These are phyloP conservation scores for Peziza echinospora DNA, from an alignment of 495 filamentous ascomycete genomes.

Conservation along the genomic window DNA sequence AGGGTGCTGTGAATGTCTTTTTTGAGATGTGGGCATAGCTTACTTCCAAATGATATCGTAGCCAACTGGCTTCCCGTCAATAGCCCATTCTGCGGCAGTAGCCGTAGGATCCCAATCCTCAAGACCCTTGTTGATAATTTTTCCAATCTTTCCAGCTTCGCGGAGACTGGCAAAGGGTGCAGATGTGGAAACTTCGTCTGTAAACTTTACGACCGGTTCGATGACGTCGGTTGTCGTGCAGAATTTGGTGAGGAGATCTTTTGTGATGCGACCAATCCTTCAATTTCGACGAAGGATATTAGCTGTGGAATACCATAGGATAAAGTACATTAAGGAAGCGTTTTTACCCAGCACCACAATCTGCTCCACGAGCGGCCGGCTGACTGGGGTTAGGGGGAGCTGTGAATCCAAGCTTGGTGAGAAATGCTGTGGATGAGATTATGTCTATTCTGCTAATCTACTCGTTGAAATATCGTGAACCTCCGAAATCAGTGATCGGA, in stretches of 20 bases:
- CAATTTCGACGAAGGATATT: not conserved
- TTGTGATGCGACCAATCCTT: slow-evolving; percentile 34
- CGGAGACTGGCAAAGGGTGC: slow-evolving; percentile 17
- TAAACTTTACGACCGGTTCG: slow-evolving; percentile 37
- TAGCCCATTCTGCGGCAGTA: no score
- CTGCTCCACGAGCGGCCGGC: slow-evolving; percentile 19
- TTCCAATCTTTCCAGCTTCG: slow-evolving; percentile 26
- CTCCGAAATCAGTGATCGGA: not conserved
- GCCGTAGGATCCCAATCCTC: slow-evolving; percentile 53
- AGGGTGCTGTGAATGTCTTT: no score
- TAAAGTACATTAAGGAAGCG: not conserved
- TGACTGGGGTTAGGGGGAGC: slow-evolving; percentile 7
- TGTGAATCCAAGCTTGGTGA: slow-evolving; percentile 47
- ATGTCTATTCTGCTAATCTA: slow-evolving; percentile 49
- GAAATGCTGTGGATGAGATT: slow-evolving; percentile 50
- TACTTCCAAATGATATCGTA: slow-evolving; percentile 37
- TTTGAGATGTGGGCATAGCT: slow-evolving; percentile 6
- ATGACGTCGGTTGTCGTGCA: slow-evolving; percentile 29
- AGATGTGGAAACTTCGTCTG: slow-evolving; percentile 24
- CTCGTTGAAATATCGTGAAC: not conserved
- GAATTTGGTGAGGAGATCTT: slow-evolving; percentile 25
- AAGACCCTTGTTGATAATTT: slow-evolving; percentile 50
- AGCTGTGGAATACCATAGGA: not conserved
- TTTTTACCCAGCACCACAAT: slow-evolving; percentile 35
- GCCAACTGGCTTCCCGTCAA: slow-evolving; percentile 23